These are phyloP conservation scores for Giardia muris DNA, from an alignment of 208 protist genomes.

Conservation along the genomic window DNA sequence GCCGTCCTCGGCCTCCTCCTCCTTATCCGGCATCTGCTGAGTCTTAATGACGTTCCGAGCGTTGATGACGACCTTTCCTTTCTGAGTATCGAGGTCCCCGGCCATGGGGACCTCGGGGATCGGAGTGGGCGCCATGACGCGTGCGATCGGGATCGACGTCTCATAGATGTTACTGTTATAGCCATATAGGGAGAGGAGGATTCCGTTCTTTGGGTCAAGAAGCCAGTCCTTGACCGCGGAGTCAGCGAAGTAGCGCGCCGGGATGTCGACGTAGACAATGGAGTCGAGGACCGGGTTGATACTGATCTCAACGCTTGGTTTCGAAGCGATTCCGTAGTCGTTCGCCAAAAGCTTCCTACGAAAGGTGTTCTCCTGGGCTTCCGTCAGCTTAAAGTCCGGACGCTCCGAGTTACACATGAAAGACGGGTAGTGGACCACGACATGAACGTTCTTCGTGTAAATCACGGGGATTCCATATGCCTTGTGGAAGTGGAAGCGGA, in stretches of 20 bases:
- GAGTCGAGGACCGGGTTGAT: neutral
- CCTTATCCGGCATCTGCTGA: neutral
- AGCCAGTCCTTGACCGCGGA: neutral
- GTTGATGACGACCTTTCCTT: neutral
- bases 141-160: neutral
- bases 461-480: neutral
- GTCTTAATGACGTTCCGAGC: neutral
- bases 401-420: neutral
- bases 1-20: neutral
- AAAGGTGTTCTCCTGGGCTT: neutral
- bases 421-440: neutral
- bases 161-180: neutral
- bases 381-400: neutral
- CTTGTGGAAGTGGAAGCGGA: slow-evolving; percentile 3
- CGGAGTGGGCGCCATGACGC: neutral
- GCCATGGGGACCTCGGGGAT: neutral
- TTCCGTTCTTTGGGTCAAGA: neutral
- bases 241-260: neutral
- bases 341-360: neutral
- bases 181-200: neutral
- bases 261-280: neutral
- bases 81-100: neutral
- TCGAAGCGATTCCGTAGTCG: neutral
- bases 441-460: slow-evolving; percentile 1
- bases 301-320: neutral